Conservation (phyloP, 495 filamentous ascomycete species). For the Letharia lupina region DNA sequence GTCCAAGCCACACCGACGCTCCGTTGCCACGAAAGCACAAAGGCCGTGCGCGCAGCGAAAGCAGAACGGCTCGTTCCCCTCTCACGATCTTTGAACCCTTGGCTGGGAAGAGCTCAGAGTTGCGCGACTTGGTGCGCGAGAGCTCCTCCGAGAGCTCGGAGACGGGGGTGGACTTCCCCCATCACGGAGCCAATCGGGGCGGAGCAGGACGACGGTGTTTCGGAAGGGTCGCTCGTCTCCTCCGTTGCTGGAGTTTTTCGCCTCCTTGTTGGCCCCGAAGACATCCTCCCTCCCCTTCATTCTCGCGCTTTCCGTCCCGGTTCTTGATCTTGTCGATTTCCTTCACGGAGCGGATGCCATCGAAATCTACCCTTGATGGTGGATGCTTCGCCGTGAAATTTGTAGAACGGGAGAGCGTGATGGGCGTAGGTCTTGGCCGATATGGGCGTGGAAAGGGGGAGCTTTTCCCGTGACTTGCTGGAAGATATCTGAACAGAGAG, state of each 20-base stretch:
- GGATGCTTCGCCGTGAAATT: conserved; percentile 20
- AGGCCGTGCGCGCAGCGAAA: no score
- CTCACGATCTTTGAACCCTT: not conserved
- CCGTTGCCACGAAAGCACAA: no score
- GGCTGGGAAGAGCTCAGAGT: not conserved
- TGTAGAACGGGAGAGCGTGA: conserved; percentile 32
- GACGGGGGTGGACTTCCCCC: conserved; percentile 9
- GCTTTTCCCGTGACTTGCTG: conserved; percentile 29
- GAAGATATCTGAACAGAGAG: conserved; percentile 27
- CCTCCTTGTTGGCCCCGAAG: not conserved
- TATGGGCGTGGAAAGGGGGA: conserved; percentile 32
- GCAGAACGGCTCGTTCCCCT: no score
- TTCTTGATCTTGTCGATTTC: conserved; percentile 7
- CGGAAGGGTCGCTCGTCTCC: not conserved
- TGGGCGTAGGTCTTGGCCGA: conserved; percentile 29
- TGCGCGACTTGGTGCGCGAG: conserved; percentile 11
- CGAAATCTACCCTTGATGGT: conserved; percentile 24
- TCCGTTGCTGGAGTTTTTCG: not conserved
- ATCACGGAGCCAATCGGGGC: conserved; percentile 3
- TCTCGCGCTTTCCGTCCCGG: not conserved
- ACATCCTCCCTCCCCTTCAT: not conserved
- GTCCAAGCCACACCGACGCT: no score
- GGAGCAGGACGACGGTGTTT: conserved; percentile 16
- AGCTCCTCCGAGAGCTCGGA: conserved; percentile 17
- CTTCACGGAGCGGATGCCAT: conserved; percentile 19